phyloP scores from a whole-genome alignment of 2,329 filamentous ascomycete species.

The Fusarium sp. region DNA sequence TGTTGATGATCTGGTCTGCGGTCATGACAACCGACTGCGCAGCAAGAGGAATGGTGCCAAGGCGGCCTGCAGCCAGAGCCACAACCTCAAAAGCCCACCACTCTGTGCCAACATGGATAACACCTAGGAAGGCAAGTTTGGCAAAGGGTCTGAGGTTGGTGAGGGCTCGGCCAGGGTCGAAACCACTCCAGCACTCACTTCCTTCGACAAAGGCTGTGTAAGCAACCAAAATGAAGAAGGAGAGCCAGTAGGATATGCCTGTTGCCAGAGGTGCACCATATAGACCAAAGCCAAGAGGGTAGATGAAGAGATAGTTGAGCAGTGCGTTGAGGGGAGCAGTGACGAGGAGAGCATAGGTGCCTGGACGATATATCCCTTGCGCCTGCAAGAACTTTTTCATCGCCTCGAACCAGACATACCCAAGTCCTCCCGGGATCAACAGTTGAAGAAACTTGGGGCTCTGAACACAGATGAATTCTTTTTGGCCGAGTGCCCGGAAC shows the following conservation, averaged over 20 bases:
- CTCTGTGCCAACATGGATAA: conserved; percentile 88
- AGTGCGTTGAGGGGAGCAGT: conserved; percentile 85
- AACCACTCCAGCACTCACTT: conserved; percentile 83
- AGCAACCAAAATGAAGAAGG: conserved; percentile 79
- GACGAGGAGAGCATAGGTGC: conserved; percentile 84
- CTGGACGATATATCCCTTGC: conserved; percentile 86
- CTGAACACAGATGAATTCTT: conserved; percentile 79
- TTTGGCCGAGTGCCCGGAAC: conserved; percentile 81
- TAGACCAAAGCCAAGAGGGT: conserved; percentile 77
- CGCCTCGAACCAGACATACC: conserved; percentile 88
- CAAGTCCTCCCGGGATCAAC: conserved; percentile 83
- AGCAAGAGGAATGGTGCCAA: conserved; percentile 83
- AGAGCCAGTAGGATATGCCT: conserved; percentile 87
- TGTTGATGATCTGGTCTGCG: conserved; percentile 85
- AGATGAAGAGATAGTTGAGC: conserved; percentile 84
- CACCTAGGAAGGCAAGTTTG: conserved; percentile 78
- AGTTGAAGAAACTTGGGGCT: conserved; percentile 79
- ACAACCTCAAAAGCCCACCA: conserved; percentile 98
- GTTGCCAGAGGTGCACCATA: conserved; percentile 86
- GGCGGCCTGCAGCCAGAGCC: conserved; percentile 81
- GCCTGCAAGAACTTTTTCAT: conserved; percentile 92
- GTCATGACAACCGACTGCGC: conserved; percentile 94
- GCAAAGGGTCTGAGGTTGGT: conserved; percentile 78
- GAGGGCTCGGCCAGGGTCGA: conserved; percentile 70
- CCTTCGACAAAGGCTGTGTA: conserved; percentile 80